Base-by-base conservation (phyloP, 2,329 filamentous ascomycete species). In the Nemania sp. region DNA sequence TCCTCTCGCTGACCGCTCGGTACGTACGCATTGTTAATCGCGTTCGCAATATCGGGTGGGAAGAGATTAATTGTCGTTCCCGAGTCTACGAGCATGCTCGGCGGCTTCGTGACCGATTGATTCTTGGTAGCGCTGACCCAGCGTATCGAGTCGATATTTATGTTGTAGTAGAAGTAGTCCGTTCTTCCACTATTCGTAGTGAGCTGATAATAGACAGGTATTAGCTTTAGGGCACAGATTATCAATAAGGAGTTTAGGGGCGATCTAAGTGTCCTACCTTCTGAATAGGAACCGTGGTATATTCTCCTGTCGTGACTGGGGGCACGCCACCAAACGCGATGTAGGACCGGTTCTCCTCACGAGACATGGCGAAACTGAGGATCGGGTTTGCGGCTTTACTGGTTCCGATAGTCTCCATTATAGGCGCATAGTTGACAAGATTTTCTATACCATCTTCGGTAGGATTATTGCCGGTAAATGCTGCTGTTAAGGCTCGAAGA, bases 81-180 rank as follows among this genome's bases (percentile, higher is more conserved):
- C 75, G 75, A 57, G 64, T 75, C 76, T 27, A 78, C 75, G 56
- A 75, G 72, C 54, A 79, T 63, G 49, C 76, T 73, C 35, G 79
- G 70, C 26, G 64, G 3, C 5, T 24, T 10, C 45, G 45, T 5
- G 5, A 47, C 45, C n/a, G 45, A 47, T 18, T 47, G 45, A 20
- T 47, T 47, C n/a, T 18, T 11, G 5, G 45, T 24, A 7, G 45
- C 45, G 45, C n/a, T 47, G 2, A 20, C n/a, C 45, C 45, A 47
- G 5, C 45, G 45, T 20, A 47, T 2, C 45, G n/a, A 20, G 45
- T 47, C 45, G n/a, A 47, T 20, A n/a, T 24, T 24, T n/a, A 47
- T 47, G n/a, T 20, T 47, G 45, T 47, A 47, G n/a, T 47, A 47
- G 45, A 47, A 47, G 45, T 47, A 47, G 18, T 47, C 45, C 45